A percentile compares a stretch with the other conserved stretches of the same genome.
Evolutionary conservation across 2,329 filamentous ascomycete genomes (phyloP).

Genomic region (Sporothrix schenckii): DNA sequence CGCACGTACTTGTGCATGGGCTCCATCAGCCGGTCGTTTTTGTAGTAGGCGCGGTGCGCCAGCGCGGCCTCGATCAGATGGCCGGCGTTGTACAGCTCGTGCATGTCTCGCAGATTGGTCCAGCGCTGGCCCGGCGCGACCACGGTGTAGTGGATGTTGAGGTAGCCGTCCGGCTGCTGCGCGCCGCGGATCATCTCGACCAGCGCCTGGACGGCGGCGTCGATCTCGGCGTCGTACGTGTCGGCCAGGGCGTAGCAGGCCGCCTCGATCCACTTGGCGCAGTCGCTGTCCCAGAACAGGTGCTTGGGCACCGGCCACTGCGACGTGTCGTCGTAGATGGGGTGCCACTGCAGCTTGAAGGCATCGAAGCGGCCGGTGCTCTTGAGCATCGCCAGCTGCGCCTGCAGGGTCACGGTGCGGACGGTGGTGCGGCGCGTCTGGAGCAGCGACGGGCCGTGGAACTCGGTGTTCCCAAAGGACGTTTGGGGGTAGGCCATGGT

Average conservation of each 20-base stretch:
- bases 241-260: conserved; percentile 9
- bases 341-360: conserved; percentile 20
- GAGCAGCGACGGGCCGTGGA: conserved; percentile 24
- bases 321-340: conserved; percentile 4
- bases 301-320: conserved; percentile 24
- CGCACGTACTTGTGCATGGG: conserved; percentile 5
- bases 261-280: conserved; percentile 24
- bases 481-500: conserved; percentile 18
- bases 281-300: conserved; percentile 22
- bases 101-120: conserved; percentile 24
- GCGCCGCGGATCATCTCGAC: conserved; percentile 19
- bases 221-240: not conserved
- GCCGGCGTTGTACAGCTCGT: conserved; percentile 18
- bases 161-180: conserved; percentile 10
- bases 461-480: conserved; percentile 3
- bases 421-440: conserved; percentile 20
- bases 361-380: conserved; percentile 14
- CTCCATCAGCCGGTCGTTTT: not conserved
- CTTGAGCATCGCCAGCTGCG: conserved; percentile 22
- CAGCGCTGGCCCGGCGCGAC: conserved; percentile 14
- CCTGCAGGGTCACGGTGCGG: not conserved
- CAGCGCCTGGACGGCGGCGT: not conserved
- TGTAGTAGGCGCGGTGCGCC: conserved; percentile 1
- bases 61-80: conserved; percentile 11
- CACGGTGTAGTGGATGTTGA: conserved; percentile 22